Base-by-base conservation (phyloP, 1,139 yeast genomes). In the Kodamaea sp. region DNA sequence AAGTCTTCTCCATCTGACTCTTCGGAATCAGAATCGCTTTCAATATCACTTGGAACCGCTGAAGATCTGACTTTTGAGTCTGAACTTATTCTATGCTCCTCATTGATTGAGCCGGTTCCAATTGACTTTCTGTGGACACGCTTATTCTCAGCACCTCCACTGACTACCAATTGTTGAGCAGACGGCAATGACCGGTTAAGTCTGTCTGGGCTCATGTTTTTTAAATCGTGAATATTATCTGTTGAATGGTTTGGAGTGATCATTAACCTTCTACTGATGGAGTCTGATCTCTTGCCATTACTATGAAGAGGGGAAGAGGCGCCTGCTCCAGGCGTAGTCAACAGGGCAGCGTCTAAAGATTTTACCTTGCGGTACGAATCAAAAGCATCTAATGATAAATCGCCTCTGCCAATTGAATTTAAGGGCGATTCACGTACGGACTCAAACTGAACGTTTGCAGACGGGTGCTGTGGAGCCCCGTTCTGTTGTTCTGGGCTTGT, bases 361-460 rank as follows among this genome's bases (percentile, higher is more conserved):
- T 38, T 37, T 13, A 15, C 23, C 5, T 31, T 23, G 7, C 22
- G 36, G 3, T 26, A 29, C 12, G 20, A 23, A 10, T 74, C 77
- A 35, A 81, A 68, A 26, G 76, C 75, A 32, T 77, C 82, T 12
- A 88, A 60, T 0, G 83, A 70, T 34, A 88, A 63, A 39, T 80
- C 78, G 1, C 96, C 96, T 37, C 72, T 68, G 1, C 96, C 96
- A 44, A 87, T 56, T 0, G 94, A 78, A 23, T 74, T 69, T 15
- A 83, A 53, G 0, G 84, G 73, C 23, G 79, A 65, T 41, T 75
- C 69, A 26, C 80, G 64, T 1, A 83, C 57, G 0, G 90, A 79
- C 43, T 73, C 76, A 47, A 85, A 84, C 31, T 71, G 77, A 13
- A 70, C 65, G 35, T 56, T 56, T 9, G 61, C 49, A 2, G 67